phyloP scores from a whole-genome alignment of 192 early-diverging fungal genomes.

The Phlyctochytrium arcticum region DNA sequence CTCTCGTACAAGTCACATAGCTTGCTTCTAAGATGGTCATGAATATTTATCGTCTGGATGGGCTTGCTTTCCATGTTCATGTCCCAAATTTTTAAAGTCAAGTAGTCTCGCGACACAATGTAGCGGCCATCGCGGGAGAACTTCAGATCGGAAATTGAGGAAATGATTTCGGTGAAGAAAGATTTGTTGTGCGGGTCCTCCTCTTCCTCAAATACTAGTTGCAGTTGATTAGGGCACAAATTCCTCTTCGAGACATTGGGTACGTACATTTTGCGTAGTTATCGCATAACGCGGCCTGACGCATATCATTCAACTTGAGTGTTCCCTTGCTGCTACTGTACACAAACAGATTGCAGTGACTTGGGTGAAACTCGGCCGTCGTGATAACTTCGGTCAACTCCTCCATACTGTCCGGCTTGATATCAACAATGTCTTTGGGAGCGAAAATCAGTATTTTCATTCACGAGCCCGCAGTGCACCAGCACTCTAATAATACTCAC shows the following conservation, averaged over 20 bases:
- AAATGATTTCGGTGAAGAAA: conserved; percentile 99
- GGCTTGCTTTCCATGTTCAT: conserved; percentile 96
- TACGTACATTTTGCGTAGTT: conserved; percentile 81
- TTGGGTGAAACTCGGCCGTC: conserved; percentile 94
- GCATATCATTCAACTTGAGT: conserved; percentile 97
- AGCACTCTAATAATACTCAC: conserved; percentile 20
- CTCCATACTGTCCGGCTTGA: conserved; percentile 99
- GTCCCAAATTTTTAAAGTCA: conserved; percentile 98
- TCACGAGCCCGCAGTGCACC: neutral
- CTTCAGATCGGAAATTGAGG: conserved; percentile 95
- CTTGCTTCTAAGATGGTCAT: conserved; percentile 92
- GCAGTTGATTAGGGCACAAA: neutral
- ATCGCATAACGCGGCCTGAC: conserved; percentile 91
- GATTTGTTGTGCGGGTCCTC: conserved; percentile 94
- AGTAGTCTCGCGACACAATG: conserved; percentile 94
- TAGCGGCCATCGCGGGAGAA: conserved; percentile 95
- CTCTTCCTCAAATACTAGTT: conserved; percentile 84
- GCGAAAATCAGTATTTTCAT: neutral
- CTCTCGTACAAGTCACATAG: conserved; percentile 99
- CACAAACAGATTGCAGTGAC: conserved; percentile 94
- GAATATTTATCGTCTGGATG: conserved; percentile 92
- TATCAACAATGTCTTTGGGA: conserved; percentile 91
- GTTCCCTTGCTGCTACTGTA: conserved; percentile 98
- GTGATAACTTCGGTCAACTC: conserved; percentile 99
- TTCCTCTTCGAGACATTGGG: neutral